Percentiles rank a stretch among this genome's conserved stretches.
phyloP scores from a whole-genome alignment of 176 grass and related monocot genomes.

The Zea luxurians region DNA sequence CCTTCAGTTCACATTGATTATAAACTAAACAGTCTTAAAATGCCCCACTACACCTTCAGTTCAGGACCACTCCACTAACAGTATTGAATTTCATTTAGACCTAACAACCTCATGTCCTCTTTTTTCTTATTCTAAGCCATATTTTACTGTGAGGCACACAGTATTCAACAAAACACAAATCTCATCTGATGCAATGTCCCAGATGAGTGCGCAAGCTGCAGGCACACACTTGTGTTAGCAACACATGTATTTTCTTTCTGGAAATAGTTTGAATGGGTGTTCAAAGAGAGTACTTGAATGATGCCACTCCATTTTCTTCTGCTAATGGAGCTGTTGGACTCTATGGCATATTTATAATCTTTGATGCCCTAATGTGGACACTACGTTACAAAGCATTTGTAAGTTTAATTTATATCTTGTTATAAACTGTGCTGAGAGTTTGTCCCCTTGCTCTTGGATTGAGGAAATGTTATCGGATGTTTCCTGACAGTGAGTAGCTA shows the following conservation, averaged over 20 bases:
- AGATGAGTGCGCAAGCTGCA: not conserved
- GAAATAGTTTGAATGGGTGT: not conserved
- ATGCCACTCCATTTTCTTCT: not conserved
- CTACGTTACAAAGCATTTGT: not conserved
- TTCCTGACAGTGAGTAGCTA: not conserved
- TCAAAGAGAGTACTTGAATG: not conserved
- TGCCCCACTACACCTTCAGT: not conserved
- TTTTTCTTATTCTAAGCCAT: not conserved
- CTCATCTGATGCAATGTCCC: not conserved
- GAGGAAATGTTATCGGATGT: not conserved
- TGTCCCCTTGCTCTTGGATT: not conserved
- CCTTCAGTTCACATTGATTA: not conserved
- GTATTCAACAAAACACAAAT: not conserved
- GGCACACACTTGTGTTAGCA: not conserved
- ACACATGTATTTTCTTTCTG: not conserved
- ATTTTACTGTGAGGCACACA: not conserved
- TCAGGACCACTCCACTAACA: not conserved
- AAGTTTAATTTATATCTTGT: not conserved
- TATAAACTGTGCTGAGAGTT: not conserved
- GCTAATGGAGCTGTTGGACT: not conserved
- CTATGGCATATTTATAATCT: not conserved
- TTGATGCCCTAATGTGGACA: not conserved
- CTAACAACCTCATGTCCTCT: not conserved
- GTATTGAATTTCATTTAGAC: not conserved
- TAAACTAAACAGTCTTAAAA: not conserved